These are phyloP conservation scores for Cornus florida DNA, from an alignment of 148 eudicot species.

Conservation along the genomic window DNA sequence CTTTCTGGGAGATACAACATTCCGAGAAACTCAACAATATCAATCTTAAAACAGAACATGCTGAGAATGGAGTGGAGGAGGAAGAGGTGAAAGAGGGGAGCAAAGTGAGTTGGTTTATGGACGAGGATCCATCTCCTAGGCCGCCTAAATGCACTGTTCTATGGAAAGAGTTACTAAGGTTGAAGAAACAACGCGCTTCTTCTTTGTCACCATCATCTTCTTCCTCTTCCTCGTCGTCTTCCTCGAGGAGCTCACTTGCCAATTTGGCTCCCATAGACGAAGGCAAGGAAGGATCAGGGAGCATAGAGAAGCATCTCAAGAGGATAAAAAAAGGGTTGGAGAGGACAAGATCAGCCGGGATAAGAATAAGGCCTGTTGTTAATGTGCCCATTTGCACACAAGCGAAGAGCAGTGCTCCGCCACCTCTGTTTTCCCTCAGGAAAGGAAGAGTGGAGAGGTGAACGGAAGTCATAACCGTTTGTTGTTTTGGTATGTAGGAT, in stretches of 20 bases:
- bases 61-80: slow-evolving; percentile 3
- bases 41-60: slow-evolving; percentile 29
- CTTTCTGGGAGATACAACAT: slow-evolving; percentile 58
- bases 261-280: slow-evolving; percentile 55
- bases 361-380: slow-evolving; percentile 80
- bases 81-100: slow-evolving; percentile 17
- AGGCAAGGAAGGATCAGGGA: slow-evolving; percentile 35
- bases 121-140: slow-evolving; percentile 90
- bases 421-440: slow-evolving; percentile 61
- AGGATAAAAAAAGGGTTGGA: slow-evolving; percentile 75
- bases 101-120: slow-evolving; percentile 53
- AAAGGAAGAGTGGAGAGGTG: slow-evolving; percentile 54
- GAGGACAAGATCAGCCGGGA: slow-evolving; percentile 70
- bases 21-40: slow-evolving; percentile 53
- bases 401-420: slow-evolving; percentile 38
- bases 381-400: slow-evolving; percentile 77
- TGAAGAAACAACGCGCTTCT: slow-evolving; percentile 53
- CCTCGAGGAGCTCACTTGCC: slow-evolving; percentile 36
- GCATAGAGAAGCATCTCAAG: slow-evolving; percentile 53
- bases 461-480: not conserved
- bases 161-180: slow-evolving; percentile 84
- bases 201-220: slow-evolving; percentile 57
- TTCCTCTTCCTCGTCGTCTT: slow-evolving; percentile 52
- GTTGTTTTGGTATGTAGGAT: slow-evolving; percentile 4
- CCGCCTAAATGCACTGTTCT: slow-evolving; percentile 90